These are phyloP conservation scores for Aegilops umbellulata DNA, from an alignment of 176 grass and related monocot genomes.

Conservation along the genomic window DNA sequence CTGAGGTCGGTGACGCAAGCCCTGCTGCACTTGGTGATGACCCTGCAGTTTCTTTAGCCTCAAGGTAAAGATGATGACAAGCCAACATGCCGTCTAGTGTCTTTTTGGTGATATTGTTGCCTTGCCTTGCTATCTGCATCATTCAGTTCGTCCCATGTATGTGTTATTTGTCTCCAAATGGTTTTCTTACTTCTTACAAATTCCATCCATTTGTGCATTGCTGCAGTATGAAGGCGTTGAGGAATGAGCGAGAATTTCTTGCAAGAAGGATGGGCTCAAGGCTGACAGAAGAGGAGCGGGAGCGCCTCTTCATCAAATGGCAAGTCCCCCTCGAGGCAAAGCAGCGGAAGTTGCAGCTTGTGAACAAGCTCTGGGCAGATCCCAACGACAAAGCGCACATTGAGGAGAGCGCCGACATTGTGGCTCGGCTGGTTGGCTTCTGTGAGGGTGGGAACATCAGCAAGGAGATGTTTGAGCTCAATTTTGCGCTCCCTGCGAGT, in stretches of 20 bases:
- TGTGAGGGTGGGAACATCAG: constrained; percentile 82
- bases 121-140: neutral
- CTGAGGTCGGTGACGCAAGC: constrained; percentile 63
- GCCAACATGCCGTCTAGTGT: neutral
- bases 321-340: constrained; percentile 71
- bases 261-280: constrained; percentile 68
- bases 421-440: constrained; percentile 89
- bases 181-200: neutral
- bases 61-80: constrained; percentile 43
- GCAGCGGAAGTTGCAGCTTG: constrained; percentile 80
- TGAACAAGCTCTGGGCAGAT: constrained; percentile 79
- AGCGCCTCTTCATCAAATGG: constrained; percentile 78
- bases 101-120: neutral
- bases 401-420: constrained; percentile 75
- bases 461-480: constrained; percentile 99
- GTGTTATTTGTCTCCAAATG: neutral
- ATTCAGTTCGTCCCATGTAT: neutral
- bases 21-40: constrained; percentile 59
- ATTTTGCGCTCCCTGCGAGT: constrained; percentile 61
- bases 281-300: constrained; percentile 64
- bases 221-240: constrained; percentile 65
- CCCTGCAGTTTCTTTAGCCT: constrained; percentile 56
- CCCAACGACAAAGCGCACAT: constrained; percentile 58
- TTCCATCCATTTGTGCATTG: constrained; percentile 5
- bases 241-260: constrained; percentile 81